Base-by-base conservation (phyloP, 2,329 filamentous ascomycete species). In the Sclerotinia minor region DNA sequence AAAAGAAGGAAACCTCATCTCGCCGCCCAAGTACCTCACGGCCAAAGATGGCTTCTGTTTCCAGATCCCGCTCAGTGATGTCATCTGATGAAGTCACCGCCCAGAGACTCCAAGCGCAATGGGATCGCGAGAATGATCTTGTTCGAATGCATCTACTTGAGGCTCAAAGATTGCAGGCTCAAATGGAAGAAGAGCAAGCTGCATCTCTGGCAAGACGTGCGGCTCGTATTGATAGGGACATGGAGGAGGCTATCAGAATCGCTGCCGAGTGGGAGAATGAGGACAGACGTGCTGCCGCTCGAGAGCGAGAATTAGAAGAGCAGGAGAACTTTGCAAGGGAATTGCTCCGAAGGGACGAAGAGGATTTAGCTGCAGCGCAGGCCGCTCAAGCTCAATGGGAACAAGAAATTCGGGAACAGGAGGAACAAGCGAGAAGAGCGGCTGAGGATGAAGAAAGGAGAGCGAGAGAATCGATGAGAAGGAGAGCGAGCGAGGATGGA, bases 191-290 rank as follows among this genome's bases (percentile, higher is more conserved):
- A 50, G 59, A 61, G 59, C 59, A 61, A 50, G 44, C 59, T 61
- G 32, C 44, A 9, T 50, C n/a, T 17, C 26, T 63, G 19, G 44
- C 44, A 38, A 49, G 32, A 38, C 35, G 57, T 24, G 26, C 47
- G 9, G 57, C 65, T 13, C 47, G 49, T 32, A 49, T 67, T 63
- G 49, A 63, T 21, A 50, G 49, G 21, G 65, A 67, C 35, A 63
- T 49, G 21, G 55, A 63, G 24, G 65, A 67, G 41, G 65, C 65
- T 24, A 47, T 44, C 52, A 50, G 65, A 61, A 53, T 67, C 38
- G 65, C 65, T n/a, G 8, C 49, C 24, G 65, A 67, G 45, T 67
- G 65, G 65, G 65, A 67, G 21, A 45, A 52, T n/a, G 57, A 67
- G 35, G 65, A 67, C 32, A 67, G 32, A 9, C 47, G 15, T 44